Evolutionary conservation across 202 grass and related monocot genomes (phyloP), one percentile per base, ranked within the genome.

Genomic region (Carex arenaria): DNA sequence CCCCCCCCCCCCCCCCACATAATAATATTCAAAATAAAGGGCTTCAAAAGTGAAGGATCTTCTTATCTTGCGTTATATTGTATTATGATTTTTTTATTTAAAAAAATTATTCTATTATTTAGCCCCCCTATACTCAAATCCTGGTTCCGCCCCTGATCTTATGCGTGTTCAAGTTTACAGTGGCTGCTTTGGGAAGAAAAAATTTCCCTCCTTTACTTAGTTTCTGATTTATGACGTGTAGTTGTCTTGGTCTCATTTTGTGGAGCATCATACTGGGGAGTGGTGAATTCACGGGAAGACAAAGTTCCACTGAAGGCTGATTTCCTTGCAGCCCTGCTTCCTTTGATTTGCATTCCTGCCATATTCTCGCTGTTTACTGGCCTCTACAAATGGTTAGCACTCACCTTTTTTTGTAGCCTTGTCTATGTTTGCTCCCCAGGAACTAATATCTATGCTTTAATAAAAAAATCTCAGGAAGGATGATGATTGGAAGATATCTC

Each of bases 401-500:
- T 47, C 53, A 56, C 51, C 49, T 76, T 57, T 77, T 77, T 43
- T 43, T n/a, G 13, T 55, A 55, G 28, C 30, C 28, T 77, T 77
- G 28, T 57, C 72, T 56, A 32, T 15, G 19, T 57, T 59, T 57
- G 7, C 26, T n/a, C 1, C 52, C 72, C 28, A 10, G 22, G 51
- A 77, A 53, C 72, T 57, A 77, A 77, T 74, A n/a, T 77, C n/a
- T 52, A 74, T 77, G 56, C 31, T 80, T 65, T 49, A 69, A 30
- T 47, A 87, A 90, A 91, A 73, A 77, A 81, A 87, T 90, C 87
- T 67, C 93, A 95, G 93, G 96, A 99, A 92, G 85, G 96, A 99
- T 89, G 96, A 99, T 89, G 96, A 95, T 84, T 96, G 96, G 93
- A 96, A 92, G 83, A 86, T 99, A 80, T 92, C 93, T 67, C 89